phyloP scores from a whole-genome alignment of 2,329 filamentous ascomycete species.

The Macrophomina pseudophaseolina region DNA sequence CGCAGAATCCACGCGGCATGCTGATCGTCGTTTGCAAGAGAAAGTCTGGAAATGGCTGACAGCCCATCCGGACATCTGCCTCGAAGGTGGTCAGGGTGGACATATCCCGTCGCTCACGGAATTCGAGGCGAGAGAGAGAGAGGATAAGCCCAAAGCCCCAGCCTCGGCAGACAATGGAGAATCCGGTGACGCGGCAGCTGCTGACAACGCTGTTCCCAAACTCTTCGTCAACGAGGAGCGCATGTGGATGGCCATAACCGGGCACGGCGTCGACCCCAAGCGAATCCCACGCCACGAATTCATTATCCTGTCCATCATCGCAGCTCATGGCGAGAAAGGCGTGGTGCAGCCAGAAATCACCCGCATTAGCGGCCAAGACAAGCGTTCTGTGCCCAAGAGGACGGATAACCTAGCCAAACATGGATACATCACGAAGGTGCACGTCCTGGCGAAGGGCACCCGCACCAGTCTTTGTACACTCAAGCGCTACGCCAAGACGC shows the following conservation, averaged over 20 bases:
- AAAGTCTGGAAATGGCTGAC: constrained; percentile 64
- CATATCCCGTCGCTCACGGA: constrained; percentile 36
- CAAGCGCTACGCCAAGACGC: constrained; percentile 53
- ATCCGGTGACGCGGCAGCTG: neutral
- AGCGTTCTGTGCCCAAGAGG: constrained; percentile 66
- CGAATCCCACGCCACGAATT: constrained; percentile 62
- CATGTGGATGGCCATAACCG: constrained; percentile 65
- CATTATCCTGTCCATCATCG: constrained; percentile 63
- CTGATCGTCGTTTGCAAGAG: constrained; percentile 59
- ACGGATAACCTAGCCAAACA: constrained; percentile 62
- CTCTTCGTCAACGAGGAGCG: constrained; percentile 58
- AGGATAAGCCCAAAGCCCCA: neutral
- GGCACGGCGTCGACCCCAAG: constrained; percentile 62
- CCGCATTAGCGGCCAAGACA: constrained; percentile 64
- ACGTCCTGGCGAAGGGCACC: constrained; percentile 52
- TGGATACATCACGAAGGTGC: constrained; percentile 66
- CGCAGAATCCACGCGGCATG: constrained; percentile 28
- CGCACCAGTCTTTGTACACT: constrained; percentile 64
- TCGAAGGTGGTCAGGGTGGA: constrained; percentile 43
- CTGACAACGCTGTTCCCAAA: constrained; percentile 32
- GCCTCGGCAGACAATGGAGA: neutral
- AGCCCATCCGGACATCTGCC: constrained; percentile 60
- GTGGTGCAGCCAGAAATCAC: constrained; percentile 64
- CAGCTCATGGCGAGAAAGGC: constrained; percentile 58
- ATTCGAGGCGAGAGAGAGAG: constrained; percentile 38